These are phyloP conservation scores for Aspergillus steynii DNA, from an alignment of 495 filamentous ascomycete species.

Conservation along the genomic window DNA sequence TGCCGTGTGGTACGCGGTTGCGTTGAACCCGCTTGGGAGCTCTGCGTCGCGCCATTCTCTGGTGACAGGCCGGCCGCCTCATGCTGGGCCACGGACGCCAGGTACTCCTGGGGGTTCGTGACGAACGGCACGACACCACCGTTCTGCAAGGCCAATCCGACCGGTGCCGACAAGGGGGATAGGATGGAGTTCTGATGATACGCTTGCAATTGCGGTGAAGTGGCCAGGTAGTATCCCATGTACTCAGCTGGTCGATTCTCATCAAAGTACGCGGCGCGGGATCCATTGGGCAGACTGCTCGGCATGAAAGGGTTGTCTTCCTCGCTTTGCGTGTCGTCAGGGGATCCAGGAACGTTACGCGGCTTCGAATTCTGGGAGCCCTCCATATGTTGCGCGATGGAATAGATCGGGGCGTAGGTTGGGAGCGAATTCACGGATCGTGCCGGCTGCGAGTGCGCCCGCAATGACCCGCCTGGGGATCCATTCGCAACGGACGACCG, in stretches of 20 bases:
- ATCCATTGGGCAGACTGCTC: slow-evolving; percentile 38
- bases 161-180: slow-evolving; percentile 46
- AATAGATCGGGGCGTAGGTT: slow-evolving; percentile 39
- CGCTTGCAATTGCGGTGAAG: slow-evolving; percentile 53
- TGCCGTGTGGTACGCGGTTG: slow-evolving; percentile 28
- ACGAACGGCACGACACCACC: slow-evolving; percentile 48
- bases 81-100: slow-evolving; percentile 35
- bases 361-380: slow-evolving; percentile 38
- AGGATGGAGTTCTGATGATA: slow-evolving; percentile 48
- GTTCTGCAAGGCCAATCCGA: slow-evolving; percentile 48
- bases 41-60: slow-evolving; percentile 23
- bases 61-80: slow-evolving; percentile 24
- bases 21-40: slow-evolving; percentile 17
- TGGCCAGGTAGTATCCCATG: slow-evolving; percentile 64
- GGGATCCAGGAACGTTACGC: slow-evolving; percentile 33
- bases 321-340: slow-evolving; percentile 39
- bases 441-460: slow-evolving; percentile 68
- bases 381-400: slow-evolving; percentile 34
- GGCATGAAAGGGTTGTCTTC: slow-evolving; percentile 46
- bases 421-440: slow-evolving; percentile 50
- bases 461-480: slow-evolving; percentile 50
- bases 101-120: slow-evolving; percentile 39
- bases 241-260: slow-evolving; percentile 58
- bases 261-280: slow-evolving; percentile 44
- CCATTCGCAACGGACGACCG: slow-evolving; percentile 57